phyloP scores from a whole-genome alignment of 2,329 filamentous ascomycete species.

The Phialophora chinensis region DNA sequence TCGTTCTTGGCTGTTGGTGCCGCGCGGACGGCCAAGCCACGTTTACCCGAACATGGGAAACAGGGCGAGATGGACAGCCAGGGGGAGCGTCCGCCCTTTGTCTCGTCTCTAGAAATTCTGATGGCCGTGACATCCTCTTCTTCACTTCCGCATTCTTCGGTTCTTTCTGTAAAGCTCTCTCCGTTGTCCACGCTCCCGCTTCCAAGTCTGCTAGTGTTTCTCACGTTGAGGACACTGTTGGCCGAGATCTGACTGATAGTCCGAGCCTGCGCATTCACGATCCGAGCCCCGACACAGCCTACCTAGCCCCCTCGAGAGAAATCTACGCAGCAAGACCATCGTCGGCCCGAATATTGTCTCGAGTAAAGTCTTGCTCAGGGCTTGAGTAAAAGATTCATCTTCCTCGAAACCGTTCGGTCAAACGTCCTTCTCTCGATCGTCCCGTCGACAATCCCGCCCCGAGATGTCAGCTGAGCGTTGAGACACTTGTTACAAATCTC shows the following conservation, averaged over 20 bases:
- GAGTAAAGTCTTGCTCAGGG: neutral
- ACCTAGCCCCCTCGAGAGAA: neutral
- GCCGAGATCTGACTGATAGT: neutral
- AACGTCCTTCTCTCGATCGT: neutral
- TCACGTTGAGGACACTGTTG: neutral
- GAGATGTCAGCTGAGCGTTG: constrained; percentile 32
- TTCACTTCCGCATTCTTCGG: neutral
- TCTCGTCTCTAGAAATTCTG: constrained; percentile 5
- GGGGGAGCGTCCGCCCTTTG: constrained; percentile 7
- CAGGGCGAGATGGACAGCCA: constrained; percentile 2
- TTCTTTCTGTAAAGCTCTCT: neutral
- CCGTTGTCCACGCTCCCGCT: neutral
- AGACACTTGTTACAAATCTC: constrained; percentile 4
- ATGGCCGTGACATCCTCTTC: neutral
- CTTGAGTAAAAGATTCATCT: neutral
- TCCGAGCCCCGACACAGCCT: neutral
- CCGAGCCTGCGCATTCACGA: neutral
- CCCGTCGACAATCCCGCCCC: neutral
- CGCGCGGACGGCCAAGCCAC: constrained; percentile 21
- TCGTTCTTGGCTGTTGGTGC: constrained; percentile 9
- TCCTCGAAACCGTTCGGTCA: neutral
- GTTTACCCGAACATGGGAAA: constrained; percentile 9
- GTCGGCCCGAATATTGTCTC: neutral
- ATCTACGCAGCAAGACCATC: neutral
- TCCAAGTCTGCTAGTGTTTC: neutral